Conservation (phyloP, 1,284 basidiomycete genomes). For the Xerocomus minutiporus region DNA sequence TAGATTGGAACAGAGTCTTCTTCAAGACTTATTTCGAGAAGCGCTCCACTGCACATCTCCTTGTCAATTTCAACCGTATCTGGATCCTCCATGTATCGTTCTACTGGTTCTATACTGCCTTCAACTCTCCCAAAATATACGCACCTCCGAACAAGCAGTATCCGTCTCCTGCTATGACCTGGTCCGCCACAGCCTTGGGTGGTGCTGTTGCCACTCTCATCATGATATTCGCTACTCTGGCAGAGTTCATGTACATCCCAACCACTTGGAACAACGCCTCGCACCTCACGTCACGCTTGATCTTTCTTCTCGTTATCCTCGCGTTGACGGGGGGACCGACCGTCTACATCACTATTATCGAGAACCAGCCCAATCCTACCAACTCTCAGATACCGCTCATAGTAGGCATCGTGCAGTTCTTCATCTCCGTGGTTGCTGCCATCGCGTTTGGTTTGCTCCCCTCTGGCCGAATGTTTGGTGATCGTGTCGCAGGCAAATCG, state of each 20-base stretch:
- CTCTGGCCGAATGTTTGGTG: slow-evolving; percentile 92
- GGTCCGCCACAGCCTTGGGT: slow-evolving; percentile 89
- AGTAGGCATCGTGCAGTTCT: slow-evolving; percentile 85
- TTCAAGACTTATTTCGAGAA: slow-evolving; percentile 98
- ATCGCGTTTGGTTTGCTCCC: slow-evolving; percentile 80
- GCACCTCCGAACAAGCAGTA: slow-evolving; percentile 56
- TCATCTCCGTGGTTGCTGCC: slow-evolving; percentile 77
- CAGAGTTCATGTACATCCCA: slow-evolving; percentile 94
- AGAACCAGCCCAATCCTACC: slow-evolving; percentile 47
- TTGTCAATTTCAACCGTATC: slow-evolving; percentile 96
- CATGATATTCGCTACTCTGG: slow-evolving; percentile 87
- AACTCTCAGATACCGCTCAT: slow-evolving; percentile 68
- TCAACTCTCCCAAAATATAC: slow-evolving; percentile 94
- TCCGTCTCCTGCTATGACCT: slow-evolving; percentile 76
- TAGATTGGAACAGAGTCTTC: slow-evolving; percentile 90
- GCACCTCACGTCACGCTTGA: slow-evolving; percentile 82
- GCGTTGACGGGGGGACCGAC: slow-evolving; percentile 87
- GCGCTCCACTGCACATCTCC: slow-evolving; percentile 84
- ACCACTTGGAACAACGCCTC: slow-evolving; percentile 97
- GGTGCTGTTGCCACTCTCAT: slow-evolving; percentile 86
- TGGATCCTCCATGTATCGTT: slow-evolving; percentile 91
- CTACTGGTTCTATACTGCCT: slow-evolving; percentile 94
- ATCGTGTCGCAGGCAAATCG: slow-evolving; percentile 89
- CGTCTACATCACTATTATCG: slow-evolving; percentile 82
- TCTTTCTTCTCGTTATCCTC: slow-evolving; percentile 84